Conservation (phyloP, 768 basidiomycete species). For the Omphalotus guepiniiformis region DNA sequence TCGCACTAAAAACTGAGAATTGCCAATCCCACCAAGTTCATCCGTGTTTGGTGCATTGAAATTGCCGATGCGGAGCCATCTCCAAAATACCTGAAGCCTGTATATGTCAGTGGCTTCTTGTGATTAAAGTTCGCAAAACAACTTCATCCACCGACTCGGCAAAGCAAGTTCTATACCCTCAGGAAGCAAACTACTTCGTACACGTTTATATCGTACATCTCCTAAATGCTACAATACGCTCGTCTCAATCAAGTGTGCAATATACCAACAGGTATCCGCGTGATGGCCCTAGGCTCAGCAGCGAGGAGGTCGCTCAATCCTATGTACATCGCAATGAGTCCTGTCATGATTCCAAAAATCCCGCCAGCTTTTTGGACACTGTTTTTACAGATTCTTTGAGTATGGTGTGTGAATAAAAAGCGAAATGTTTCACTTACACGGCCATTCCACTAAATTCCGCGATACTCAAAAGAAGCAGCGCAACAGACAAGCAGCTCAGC, state of each 20-base stretch:
- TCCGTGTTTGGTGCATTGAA: too few relatives aligned
- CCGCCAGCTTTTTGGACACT: slow-evolving; percentile 42
- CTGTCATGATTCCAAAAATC: slow-evolving; percentile 39
- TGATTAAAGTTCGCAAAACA: too few relatives aligned
- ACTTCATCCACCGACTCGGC: too few relatives aligned
- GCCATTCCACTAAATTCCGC: slow-evolving; percentile 14
- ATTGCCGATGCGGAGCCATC: too few relatives aligned
- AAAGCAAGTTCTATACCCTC: too few relatives aligned
- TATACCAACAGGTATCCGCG: slow-evolving; percentile 39
- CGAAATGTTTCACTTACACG: slow-evolving; percentile 12
- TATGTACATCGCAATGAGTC: slow-evolving; percentile 45
- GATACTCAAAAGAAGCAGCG: neutral
- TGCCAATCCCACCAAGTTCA: too few relatives aligned
- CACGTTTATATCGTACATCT: too few relatives aligned
- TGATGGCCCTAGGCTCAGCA: slow-evolving; percentile 34
- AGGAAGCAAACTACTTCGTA: too few relatives aligned
- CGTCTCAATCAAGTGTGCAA: slow-evolving; percentile 27
- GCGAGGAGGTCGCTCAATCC: slow-evolving; percentile 41
- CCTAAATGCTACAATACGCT: too few relatives aligned
- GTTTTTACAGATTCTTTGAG: slow-evolving; percentile 5
- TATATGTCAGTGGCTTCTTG: too few relatives aligned
- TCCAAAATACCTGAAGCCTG: too few relatives aligned
- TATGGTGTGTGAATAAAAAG: neutral
- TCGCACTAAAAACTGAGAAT: too few relatives aligned
- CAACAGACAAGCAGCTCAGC: slow-evolving; percentile 1